These are phyloP conservation scores for Bromus sterilis DNA, from an alignment of 176 grass and related monocot genomes.

Conservation along the genomic window DNA sequence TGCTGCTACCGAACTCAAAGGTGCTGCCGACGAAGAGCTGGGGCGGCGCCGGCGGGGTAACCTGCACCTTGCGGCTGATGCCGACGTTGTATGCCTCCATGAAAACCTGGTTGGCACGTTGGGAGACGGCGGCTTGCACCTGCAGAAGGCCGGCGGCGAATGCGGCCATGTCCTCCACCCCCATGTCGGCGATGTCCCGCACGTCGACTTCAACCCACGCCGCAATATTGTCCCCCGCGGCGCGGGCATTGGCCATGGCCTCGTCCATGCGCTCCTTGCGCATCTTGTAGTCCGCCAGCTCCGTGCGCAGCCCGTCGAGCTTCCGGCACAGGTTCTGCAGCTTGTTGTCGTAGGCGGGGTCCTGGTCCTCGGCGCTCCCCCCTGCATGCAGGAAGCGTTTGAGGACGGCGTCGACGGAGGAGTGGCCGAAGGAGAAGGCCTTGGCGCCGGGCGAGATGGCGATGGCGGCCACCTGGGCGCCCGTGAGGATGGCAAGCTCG, in stretches of 20 bases:
- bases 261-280: conserved; percentile 3
- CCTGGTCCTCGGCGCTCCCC: not conserved
- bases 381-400: not conserved
- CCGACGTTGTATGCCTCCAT: not conserved
- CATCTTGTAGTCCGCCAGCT: conserved; percentile 16
- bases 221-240: not conserved
- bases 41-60: no score
- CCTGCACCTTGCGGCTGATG: not conserved
- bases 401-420: conserved; percentile 6
- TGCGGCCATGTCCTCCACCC: not conserved
- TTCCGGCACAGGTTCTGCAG: conserved; percentile 2
- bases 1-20: no score
- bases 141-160: not conserved
- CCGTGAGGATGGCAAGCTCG: conserved; percentile 32
- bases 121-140: not conserved
- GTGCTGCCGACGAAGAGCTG: no score
- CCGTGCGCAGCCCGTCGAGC: not conserved
- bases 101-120: not conserved
- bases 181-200: not conserved
- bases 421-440: conserved; percentile 38
- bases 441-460: conserved; percentile 31
- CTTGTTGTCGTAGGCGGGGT: not conserved
- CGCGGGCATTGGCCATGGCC: not conserved
- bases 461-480: conserved; percentile 16
- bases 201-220: not conserved